Evolutionary conservation across 768 basidiomycete species (phyloP).

Genomic region (Dioszegia hungarica): DNA sequence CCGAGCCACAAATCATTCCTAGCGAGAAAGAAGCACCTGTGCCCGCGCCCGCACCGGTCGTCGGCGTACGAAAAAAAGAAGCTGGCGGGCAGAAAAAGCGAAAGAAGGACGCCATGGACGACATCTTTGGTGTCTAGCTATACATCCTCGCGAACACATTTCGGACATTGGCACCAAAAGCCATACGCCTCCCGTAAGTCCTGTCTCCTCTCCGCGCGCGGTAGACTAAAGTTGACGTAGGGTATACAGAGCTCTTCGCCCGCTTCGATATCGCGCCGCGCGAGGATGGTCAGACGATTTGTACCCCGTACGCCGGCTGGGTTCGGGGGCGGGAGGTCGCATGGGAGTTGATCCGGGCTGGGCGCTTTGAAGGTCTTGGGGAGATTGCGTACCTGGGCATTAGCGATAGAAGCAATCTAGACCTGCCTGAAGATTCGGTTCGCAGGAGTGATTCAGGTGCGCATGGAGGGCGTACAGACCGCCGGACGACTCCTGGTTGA

Average conservation of each 20-base stretch:
- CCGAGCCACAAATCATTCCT: too few relatives aligned
- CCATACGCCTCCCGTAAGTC: constrained; percentile 45
- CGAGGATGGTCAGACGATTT: constrained; percentile 62
- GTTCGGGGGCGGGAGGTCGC: constrained; percentile 45
- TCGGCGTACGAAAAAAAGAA: too few relatives aligned
- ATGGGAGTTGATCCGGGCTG: constrained; percentile 13
- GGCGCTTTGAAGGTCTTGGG: constrained; percentile 27
- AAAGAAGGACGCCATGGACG: constrained; percentile 18
- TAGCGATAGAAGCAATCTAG: neutral
- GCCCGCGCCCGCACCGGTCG: too few relatives aligned
- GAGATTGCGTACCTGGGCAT: constrained; percentile 35
- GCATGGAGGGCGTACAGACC: constrained; percentile 81
- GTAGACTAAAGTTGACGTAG: constrained; percentile 64
- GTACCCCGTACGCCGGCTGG: constrained; percentile 60
- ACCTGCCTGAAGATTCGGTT: constrained; percentile 67
- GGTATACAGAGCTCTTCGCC: constrained; percentile 72
- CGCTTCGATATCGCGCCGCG: constrained; percentile 59
- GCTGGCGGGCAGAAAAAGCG: constrained; percentile 8
- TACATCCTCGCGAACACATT: constrained; percentile 61
- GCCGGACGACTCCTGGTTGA: constrained; percentile 81
- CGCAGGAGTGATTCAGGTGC: constrained; percentile 79
- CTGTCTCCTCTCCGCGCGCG: constrained; percentile 29
- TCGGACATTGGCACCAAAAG: constrained; percentile 59
- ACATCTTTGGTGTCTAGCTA: constrained; percentile 19
- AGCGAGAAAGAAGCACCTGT: too few relatives aligned